Evolutionary conservation across 805 yeast species (phyloP).

Genomic region (Metschnikowia peoriensis): DNA sequence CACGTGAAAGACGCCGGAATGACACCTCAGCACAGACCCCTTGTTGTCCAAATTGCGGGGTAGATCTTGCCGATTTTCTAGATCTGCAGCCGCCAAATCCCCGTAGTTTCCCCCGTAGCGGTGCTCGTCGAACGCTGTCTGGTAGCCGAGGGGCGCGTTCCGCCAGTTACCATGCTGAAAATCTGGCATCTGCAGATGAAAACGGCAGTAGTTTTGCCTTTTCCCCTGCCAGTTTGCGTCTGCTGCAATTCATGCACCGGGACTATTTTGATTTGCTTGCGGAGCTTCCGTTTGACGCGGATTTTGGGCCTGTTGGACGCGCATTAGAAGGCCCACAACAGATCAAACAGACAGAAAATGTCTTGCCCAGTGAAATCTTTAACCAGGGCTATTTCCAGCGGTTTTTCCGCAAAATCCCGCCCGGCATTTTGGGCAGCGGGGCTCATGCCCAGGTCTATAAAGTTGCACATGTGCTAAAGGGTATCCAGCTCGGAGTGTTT

Average conservation of each 20-base stretch:
- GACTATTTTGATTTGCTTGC: slow-evolving; percentile 38
- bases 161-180: background rate
- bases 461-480: slow-evolving; percentile 78
- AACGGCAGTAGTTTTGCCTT: background rate
- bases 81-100: background rate
- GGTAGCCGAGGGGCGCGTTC: background rate
- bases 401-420: slow-evolving; percentile 61
- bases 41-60: slow-evolving; percentile 15
- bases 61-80: slow-evolving; percentile 10
- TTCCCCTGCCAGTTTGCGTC: background rate
- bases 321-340: slow-evolving; percentile 1
- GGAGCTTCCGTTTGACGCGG: slow-evolving; percentile 20
- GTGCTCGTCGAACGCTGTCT: background rate
- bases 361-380: slow-evolving; percentile 42
- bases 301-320: slow-evolving; percentile 1
- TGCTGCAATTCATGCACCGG: slow-evolving; percentile 27
- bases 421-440: slow-evolving; percentile 66
- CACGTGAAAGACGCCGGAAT: background rate
- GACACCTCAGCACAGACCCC: background rate
- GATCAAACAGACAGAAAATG: background rate
- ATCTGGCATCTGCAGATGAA: background rate
- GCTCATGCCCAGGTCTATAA: slow-evolving; percentile 82
- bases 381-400: slow-evolving; percentile 79
- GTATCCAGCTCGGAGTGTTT: slow-evolving; percentile 69
- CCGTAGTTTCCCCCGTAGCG: no score